Evolutionary conservation across 2,329 filamentous ascomycete species (phyloP).

Genomic region (Pleochaeta shiraiana): DNA sequence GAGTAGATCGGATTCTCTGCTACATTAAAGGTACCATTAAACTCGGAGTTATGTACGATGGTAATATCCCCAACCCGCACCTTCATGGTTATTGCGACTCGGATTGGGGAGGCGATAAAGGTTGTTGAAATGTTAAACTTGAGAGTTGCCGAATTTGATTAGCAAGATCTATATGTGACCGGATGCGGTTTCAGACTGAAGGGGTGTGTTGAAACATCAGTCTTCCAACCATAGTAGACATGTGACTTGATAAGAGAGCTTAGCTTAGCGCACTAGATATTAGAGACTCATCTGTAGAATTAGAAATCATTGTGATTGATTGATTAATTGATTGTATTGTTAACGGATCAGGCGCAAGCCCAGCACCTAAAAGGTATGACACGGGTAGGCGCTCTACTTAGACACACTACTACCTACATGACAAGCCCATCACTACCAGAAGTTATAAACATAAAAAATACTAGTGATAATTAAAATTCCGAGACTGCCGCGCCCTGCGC

Average conservation of each 20-base stretch:
- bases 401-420: background rate
- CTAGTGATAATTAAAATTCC: background rate
- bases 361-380: background rate
- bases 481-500: background rate
- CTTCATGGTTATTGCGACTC: background rate
- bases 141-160: too few relatives aligned
- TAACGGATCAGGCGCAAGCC: background rate
- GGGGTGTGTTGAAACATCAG: too few relatives aligned
- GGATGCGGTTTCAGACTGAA: too few relatives aligned
- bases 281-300: too few relatives aligned
- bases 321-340: too few relatives aligned
- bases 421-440: background rate
- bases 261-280: too few relatives aligned
- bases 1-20: background rate
- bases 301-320: too few relatives aligned
- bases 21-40: background rate
- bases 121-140: too few relatives aligned
- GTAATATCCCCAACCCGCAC: background rate
- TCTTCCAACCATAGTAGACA: too few relatives aligned
- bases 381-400: background rate
- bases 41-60: background rate
- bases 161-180: too few relatives aligned
- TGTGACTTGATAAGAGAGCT: too few relatives aligned
- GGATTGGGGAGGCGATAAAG: background rate
- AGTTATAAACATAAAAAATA: background rate